Base-by-base conservation (phyloP, 495 filamentous ascomycete genomes). In the Cercophora newfieldiana region DNA sequence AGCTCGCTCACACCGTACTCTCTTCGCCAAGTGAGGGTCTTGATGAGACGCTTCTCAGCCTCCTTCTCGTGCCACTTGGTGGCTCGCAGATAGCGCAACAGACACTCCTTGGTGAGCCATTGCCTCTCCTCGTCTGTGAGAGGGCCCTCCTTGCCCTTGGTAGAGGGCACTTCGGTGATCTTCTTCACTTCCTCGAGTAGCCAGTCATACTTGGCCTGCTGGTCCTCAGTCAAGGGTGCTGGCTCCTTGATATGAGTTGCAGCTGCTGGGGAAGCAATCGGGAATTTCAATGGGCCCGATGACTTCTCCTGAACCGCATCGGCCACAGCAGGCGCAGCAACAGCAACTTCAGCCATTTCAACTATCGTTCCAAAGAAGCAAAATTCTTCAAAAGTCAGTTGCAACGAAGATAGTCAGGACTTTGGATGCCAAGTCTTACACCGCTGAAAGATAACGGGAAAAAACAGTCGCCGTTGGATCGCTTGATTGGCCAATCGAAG, bases 31-130 rank as follows among this genome's bases (percentile, higher is more conserved):
- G 86, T 83, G 24, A 98, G 80, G 0, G 94, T 97, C 21, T 83
- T 83, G 63, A 89, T 88, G 18, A 99, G 74, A 0, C 95, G 89
- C 68, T 88, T 89, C 69, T 87, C 83, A n/a, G 94, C 88, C 21
- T 93, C 88, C 47, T 86, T 75, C 25, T 87, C 79, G 69, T 89
- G 84, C 95, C 95, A 98, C 76, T 97, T 98, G 29, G 91, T 90
- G 2, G 95, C 95, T 64, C 95, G 90, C 49, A 99, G 86, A 73
- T 95, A 99, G 70, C 95, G 91, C 14, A 98, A 83, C 1, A 98
- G 83, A 75, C 94, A 98, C 73, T 98, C 95, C 55, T 87, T 86
- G 18, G 93, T 97, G 62, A 98, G 83, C 87, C 90, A 99, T 80
- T 96, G 86, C 72, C 85, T 89, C 80, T 99, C 95, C 54, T 83